These are phyloP conservation scores for Lactarius deliciosus DNA, from an alignment of 768 basidiomycete genomes.

Conservation along the genomic window DNA sequence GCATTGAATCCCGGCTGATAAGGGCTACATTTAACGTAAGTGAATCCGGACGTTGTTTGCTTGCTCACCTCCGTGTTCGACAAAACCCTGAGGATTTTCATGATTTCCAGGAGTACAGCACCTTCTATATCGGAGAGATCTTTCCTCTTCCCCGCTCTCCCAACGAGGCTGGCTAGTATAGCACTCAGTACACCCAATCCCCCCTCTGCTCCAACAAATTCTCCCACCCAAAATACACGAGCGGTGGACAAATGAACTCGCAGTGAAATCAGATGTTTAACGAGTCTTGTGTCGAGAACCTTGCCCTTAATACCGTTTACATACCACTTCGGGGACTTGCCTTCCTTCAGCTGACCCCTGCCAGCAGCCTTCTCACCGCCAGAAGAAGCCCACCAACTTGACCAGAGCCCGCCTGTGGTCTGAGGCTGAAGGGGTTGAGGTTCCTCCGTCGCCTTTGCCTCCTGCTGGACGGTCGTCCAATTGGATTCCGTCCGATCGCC, in stretches of 20 bases:
- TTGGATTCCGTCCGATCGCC: conserved; percentile 41
- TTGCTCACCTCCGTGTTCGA: conserved; percentile 78
- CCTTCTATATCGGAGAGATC: conserved; percentile 63
- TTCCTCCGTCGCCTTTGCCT: conserved; percentile 21
- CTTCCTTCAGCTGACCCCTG: conserved; percentile 40
- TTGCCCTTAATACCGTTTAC: conserved; percentile 60
- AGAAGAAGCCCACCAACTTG: conserved; percentile 72
- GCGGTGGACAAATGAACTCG: conserved; percentile 87
- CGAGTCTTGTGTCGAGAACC: conserved; percentile 56
- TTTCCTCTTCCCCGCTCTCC: conserved; percentile 64
- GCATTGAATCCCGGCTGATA: conserved; percentile 67
- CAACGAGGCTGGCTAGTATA: conserved; percentile 60
- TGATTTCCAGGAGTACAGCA: conserved; percentile 65
- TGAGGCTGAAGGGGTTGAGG: conserved; percentile 54
- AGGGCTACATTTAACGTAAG: conserved; percentile 24
- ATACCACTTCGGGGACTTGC: conserved; percentile 58
- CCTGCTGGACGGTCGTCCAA: conserved; percentile 8
- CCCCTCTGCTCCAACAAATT: conserved; percentile 63
- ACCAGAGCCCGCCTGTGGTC: conserved; percentile 72
- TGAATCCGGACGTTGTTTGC: neutral
- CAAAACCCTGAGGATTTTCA: conserved; percentile 78
- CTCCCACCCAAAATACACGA: conserved; percentile 71
- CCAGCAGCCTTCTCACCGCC: conserved; percentile 49
- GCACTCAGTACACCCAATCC: conserved; percentile 65
- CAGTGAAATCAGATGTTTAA: conserved; percentile 77